A percentile compares a stretch with the other conserved stretches of the same genome.
Conservation (phyloP, 2,329 filamentous ascomycete species). For the Geosmithia putterillii region DNA sequence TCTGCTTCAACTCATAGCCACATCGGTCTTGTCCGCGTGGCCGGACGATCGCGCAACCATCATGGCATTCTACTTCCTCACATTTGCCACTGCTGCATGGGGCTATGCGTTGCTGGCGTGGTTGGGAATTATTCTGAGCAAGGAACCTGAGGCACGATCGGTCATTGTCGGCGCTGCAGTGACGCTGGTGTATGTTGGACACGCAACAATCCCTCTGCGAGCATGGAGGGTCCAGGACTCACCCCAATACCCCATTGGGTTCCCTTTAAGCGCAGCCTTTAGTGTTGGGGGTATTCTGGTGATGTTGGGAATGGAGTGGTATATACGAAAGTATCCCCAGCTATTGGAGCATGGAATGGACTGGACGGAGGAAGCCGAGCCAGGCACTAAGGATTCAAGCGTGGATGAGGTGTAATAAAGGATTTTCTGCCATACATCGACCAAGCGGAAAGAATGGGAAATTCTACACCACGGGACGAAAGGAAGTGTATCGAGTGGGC, state of each 20-base stretch:
- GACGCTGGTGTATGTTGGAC: conserved; percentile 23
- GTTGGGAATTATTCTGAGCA: conserved; percentile 19
- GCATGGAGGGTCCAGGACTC: conserved; percentile 21
- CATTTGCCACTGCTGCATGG: conserved; percentile 19
- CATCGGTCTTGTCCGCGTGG: conserved; percentile 19
- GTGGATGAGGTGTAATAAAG: too few species aligned
- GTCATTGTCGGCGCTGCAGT: conserved; percentile 21
- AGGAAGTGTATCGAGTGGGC: too few species aligned
- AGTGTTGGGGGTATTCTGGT: conserved; percentile 15
- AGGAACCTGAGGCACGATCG: conserved; percentile 21
- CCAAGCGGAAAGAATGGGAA: too few species aligned
- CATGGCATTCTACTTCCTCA: conserved; percentile 22
- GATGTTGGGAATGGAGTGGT: conserved; percentile 18
- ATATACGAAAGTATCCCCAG: conserved; percentile 10
- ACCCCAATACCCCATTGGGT: conserved; percentile 21
- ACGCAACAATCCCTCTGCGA: conserved; percentile 23
- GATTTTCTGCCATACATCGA: too few species aligned
- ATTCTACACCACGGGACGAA: too few species aligned
- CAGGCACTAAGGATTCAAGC: not conserved
- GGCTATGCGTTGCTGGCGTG: conserved; percentile 20
- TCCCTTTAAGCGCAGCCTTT: conserved; percentile 20
- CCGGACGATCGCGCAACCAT: conserved; percentile 16
- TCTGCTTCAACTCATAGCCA: conserved; percentile 13
- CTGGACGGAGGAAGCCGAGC: not conserved
- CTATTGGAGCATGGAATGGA: conserved; percentile 7